These are phyloP conservation scores for Mucor circinelloides DNA, from an alignment of 371 early-diverging fungal genomes.

Conservation along the genomic window DNA sequence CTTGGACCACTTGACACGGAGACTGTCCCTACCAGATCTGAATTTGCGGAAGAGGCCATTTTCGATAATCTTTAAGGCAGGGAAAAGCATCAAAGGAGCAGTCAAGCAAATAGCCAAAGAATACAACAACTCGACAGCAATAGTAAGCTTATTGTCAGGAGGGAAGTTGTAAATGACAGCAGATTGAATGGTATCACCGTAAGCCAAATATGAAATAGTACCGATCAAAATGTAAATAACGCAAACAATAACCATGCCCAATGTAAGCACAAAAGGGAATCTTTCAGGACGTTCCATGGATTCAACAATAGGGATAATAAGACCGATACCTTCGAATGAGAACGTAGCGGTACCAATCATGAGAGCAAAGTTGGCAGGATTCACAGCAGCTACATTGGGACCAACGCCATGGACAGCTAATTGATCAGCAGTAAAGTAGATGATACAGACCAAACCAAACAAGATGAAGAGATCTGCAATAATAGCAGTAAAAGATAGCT, in stretches of 20 bases:
- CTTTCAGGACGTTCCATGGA: constrained; percentile 60
- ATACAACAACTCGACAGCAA: constrained; percentile 68
- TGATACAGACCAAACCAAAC: constrained; percentile 56
- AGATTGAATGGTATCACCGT: constrained; percentile 72
- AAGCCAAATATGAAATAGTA: constrained; percentile 70
- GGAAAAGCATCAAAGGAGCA: constrained; percentile 74
- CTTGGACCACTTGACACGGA: constrained; percentile 69
- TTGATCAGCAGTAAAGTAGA: constrained; percentile 40
- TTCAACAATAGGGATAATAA: constrained; percentile 64
- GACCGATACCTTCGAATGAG: constrained; percentile 81
- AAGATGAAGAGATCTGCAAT: constrained; percentile 75
- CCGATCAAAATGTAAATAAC: constrained; percentile 67
- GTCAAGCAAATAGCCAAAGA: constrained; percentile 76
- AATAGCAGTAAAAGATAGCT: constrained; percentile 66
- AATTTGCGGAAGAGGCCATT: constrained; percentile 45
- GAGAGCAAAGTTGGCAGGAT: constrained; percentile 65
- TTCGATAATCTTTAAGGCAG: constrained; percentile 76
- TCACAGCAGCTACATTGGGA: constrained; percentile 54
- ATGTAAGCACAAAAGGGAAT: constrained; percentile 63
- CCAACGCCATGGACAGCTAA: constrained; percentile 37
- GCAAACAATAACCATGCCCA: constrained; percentile 62
- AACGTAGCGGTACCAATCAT: constrained; percentile 81
- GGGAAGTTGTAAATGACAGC: constrained; percentile 74
- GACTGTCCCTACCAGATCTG: constrained; percentile 36
- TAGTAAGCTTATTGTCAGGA: constrained; percentile 42